These are phyloP conservation scores for Tolypocladium pustulatum DNA, from an alignment of 2,329 filamentous ascomycete species.

Conservation along the genomic window DNA sequence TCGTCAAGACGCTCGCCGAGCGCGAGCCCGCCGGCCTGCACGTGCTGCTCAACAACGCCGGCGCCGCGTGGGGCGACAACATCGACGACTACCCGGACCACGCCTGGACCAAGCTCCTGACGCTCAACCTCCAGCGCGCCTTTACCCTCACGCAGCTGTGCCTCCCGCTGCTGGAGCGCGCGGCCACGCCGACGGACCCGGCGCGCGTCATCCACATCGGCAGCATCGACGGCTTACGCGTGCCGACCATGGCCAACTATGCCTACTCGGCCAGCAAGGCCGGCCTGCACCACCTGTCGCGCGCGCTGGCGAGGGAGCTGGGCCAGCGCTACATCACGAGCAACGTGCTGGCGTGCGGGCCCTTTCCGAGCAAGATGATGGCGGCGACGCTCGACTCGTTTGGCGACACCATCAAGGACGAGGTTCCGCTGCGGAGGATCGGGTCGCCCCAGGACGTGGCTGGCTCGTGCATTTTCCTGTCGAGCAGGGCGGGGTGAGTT, in stretches of 20 bases:
- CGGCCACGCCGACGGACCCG: conserved; percentile 30
- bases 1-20: conserved; percentile 39
- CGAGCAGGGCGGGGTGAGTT: conserved; percentile 50
- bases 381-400: conserved; percentile 45
- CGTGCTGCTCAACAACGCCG: conserved; percentile 56
- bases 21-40: conserved; percentile 41
- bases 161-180: conserved; percentile 46
- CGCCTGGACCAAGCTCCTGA: conserved; percentile 49
- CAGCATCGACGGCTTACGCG: conserved; percentile 50
- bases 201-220: conserved; percentile 56
- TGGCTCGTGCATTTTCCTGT: conserved; percentile 60
- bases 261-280: conserved; percentile 54
- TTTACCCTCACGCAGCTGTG: conserved; percentile 55
- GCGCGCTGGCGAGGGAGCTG: conserved; percentile 49
- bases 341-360: conserved; percentile 63
- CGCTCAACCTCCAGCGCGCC: conserved; percentile 57
- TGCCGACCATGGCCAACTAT: conserved; percentile 48
- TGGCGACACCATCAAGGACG: conserved; percentile 41
- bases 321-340: conserved; percentile 49
- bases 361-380: conserved; percentile 63
- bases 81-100: conserved; percentile 48
- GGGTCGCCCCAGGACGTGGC: conserved; percentile 60
- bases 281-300: conserved; percentile 51
- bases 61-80: conserved; percentile 52
- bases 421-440: conserved; percentile 56